A percentile compares a stretch with the other conserved stretches of the same genome.
phyloP scores from a whole-genome alignment of 495 filamentous ascomycete species.

The Hypoxylon cercidicola region DNA sequence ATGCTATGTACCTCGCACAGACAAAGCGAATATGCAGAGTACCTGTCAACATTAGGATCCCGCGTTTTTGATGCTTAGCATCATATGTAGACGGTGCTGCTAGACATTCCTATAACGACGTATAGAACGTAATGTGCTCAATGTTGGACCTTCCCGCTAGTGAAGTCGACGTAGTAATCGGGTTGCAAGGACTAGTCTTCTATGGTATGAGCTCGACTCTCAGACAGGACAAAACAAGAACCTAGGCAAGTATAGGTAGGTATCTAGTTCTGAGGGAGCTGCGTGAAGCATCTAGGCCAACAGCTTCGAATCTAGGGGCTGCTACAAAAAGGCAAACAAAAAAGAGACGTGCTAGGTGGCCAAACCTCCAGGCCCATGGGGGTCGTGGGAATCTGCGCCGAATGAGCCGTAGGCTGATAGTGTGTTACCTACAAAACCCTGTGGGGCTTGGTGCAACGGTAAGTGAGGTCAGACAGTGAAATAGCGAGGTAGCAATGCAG shows the following conservation, averaged over 20 bases:
- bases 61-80: constrained; percentile 37
- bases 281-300: constrained; percentile 18
- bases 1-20: constrained; percentile 41
- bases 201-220: constrained; percentile 13
- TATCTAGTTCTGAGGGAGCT: constrained; percentile 14
- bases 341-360: constrained; percentile 33
- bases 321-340: constrained; percentile 34
- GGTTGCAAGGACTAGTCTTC: constrained; percentile 10
- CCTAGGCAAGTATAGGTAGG: background rate
- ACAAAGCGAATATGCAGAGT: constrained; percentile 38
- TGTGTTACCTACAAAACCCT: constrained; percentile 48
- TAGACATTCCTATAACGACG: constrained; percentile 13
- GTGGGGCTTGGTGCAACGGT: constrained; percentile 47
- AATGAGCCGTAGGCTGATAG: constrained; percentile 63
- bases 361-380: constrained; percentile 36
- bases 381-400: constrained; percentile 57
- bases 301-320: constrained; percentile 26
- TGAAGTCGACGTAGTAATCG: constrained; percentile 6
- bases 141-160: constrained; percentile 7
- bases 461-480: constrained; percentile 30
- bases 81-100: constrained; percentile 25
- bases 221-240: background rate
- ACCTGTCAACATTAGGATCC: constrained; percentile 30
- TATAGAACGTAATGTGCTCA: constrained; percentile 14
- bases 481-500: constrained; percentile 35